Evolutionary conservation across 2,329 filamentous ascomycete species (phyloP), one percentile per base, ranked within the genome.

Genomic region (Mariannaea elegans): DNA sequence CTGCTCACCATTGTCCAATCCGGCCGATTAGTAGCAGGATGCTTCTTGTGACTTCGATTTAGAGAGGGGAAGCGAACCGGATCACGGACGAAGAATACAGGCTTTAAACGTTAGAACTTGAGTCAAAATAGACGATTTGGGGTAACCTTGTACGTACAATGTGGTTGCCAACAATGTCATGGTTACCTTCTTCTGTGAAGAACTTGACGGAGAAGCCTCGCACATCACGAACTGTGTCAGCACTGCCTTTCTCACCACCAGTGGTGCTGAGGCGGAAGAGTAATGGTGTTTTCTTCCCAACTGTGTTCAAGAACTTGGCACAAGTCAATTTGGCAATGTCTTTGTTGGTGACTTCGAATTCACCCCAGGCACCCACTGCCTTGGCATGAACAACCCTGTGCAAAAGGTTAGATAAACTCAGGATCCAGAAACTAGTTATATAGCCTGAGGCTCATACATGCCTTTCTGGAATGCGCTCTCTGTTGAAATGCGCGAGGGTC

Each of bases 11-110:
- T 86, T 48, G 85, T 90, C 12, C 88, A 87, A 74, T 91, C 86
- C 46, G 86, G 88, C 51, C 92, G 77, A 72, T 92, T 89, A 16
- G 89, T 92, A 62, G 87, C 83, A 1, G 91, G 90, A 75, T 93
- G 84, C 42, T 90, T 84, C 82, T 93, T 93, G 76, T 93, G 91
- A 4, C 89, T 91, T 78, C 92, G 89, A 64, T 92, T 92, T 75
- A 92, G 88, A 69, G 88, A 79, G 23, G 90, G 90, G 77, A 92
- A 93, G 74, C 93, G 92, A 72, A 85, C 83, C 2, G 90, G 89
- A 66, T 93, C 90, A 36, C 90, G 83, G 29, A 93, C 71, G 80
- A 93, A 94, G 81, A 94, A 94, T 16, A 92, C 83, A 2, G 90
- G 90, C 1, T 65, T 3, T 7, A 9, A 9, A n/a, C n/a, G 24